These are phyloP conservation scores for Alternaria postmessia DNA, from an alignment of 2,329 filamentous ascomycete species.

Conservation along the genomic window DNA sequence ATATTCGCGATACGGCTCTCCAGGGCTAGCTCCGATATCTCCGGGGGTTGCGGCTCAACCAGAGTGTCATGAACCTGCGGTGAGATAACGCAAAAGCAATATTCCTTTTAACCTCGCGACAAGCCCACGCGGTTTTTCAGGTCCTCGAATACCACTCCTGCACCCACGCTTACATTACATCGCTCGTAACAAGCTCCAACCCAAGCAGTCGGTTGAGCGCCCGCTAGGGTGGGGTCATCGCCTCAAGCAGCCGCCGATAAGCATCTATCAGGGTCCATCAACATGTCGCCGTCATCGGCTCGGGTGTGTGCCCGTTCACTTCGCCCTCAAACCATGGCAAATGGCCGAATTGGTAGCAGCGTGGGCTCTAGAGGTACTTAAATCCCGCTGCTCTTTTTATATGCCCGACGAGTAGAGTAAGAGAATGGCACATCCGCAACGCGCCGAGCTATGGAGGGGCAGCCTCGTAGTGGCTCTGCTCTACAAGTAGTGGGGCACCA, in stretches of 20 bases:
- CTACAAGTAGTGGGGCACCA: constrained; percentile 38
- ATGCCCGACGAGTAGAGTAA: neutral
- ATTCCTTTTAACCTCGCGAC: constrained; percentile 10
- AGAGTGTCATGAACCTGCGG: constrained; percentile 18
- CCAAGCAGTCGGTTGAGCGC: constrained; percentile 23
- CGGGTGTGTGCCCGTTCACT: constrained; percentile 28
- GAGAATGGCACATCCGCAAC: constrained; percentile 5
- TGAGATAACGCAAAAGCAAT: constrained; percentile 14
- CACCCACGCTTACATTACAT: constrained; percentile 17
- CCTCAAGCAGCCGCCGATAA: constrained; percentile 34
- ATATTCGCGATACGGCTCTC: constrained; percentile 6
- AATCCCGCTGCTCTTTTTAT: constrained; percentile 21
- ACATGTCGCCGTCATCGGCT: constrained; percentile 49
- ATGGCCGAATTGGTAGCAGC: constrained; percentile 15
- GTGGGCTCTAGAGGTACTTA: constrained; percentile 40
- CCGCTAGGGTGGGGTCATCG: constrained; percentile 32
- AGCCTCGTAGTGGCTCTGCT: constrained; percentile 11
- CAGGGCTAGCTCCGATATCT: constrained; percentile 18
- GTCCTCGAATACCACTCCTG: neutral
- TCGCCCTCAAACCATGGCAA: constrained; percentile 24
- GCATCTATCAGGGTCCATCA: constrained; percentile 29
- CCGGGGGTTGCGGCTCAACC: constrained; percentile 11
- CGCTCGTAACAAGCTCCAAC: constrained; percentile 8
- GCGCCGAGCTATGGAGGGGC: constrained; percentile 25
- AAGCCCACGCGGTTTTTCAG: constrained; percentile 15